Evolutionary conservation across 2,329 filamentous ascomycete species (phyloP).

Genomic region (Neocatenulostroma microsporum): DNA sequence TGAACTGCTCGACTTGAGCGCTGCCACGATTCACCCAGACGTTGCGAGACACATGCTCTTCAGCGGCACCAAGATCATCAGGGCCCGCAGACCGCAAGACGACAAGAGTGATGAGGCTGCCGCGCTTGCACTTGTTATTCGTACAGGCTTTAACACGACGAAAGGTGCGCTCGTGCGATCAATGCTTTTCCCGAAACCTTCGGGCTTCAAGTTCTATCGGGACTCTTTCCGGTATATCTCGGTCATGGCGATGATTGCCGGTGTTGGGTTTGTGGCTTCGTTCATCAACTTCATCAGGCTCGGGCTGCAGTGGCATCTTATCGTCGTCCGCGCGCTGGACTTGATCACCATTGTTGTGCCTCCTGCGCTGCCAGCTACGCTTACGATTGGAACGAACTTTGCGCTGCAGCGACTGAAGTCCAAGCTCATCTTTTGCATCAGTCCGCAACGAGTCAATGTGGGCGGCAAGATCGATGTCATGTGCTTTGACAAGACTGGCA

Average conservation of each 20-base stretch:
- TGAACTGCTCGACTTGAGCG: conserved; percentile 65
- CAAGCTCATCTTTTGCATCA: conserved; percentile 94
- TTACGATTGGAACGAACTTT: conserved; percentile 96
- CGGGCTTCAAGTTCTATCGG: conserved; percentile 96
- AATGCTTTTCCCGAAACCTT: conserved; percentile 97
- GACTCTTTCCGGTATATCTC: conserved; percentile 97
- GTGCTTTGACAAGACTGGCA: conserved; percentile 99
- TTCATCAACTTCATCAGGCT: conserved; percentile 89
- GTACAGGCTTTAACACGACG: conserved; percentile 95
- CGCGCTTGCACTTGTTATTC: conserved; percentile 81
- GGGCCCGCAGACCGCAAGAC: conserved; percentile 80
- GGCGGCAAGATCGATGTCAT: conserved; percentile 92
- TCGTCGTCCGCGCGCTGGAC: conserved; percentile 85
- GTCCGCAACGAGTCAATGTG: conserved; percentile 92
- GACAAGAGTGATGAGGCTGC: conserved; percentile 80
- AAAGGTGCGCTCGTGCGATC: conserved; percentile 93
- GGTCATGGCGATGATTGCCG: conserved; percentile 83
- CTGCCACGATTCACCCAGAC: conserved; percentile 73
- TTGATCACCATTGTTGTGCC: conserved; percentile 97
- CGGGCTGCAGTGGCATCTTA: conserved; percentile 76
- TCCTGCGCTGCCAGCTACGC: conserved; percentile 83
- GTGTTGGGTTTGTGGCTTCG: conserved; percentile 80
- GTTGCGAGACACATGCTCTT: conserved; percentile 87
- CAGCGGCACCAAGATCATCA: conserved; percentile 89
- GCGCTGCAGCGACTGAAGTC: conserved; percentile 77